Percentiles rank a stretch among this genome's conserved stretches.
Conservation (phyloP, 2,329 filamentous ascomycete species). For the Triangularia setosa region DNA sequence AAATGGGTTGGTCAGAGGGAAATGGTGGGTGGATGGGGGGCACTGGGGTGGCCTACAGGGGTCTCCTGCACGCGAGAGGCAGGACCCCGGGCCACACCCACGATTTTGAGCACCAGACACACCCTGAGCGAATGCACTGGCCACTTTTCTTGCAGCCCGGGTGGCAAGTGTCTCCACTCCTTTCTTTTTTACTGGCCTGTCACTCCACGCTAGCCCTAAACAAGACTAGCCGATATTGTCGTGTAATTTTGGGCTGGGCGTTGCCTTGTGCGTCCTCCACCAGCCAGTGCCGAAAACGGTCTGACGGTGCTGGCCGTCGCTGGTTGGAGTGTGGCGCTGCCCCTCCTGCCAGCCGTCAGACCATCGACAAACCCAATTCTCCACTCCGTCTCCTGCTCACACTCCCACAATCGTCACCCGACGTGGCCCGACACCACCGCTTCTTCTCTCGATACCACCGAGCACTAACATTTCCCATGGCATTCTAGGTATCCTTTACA, state of each 20-base stretch:
- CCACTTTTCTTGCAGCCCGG: constrained; percentile 25
- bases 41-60: constrained; percentile 20
- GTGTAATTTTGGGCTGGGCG: constrained; percentile 28
- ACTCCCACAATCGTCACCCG: constrained; percentile 22
- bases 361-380: constrained; percentile 8
- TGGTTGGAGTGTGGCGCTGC: constrained; percentile 13
- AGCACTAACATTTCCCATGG: not conserved
- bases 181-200: constrained; percentile 15
- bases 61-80: constrained; percentile 26
- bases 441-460: constrained; percentile 5
- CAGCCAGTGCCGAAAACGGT: constrained; percentile 27
- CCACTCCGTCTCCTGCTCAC: constrained; percentile 9
- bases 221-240: constrained; percentile 19
- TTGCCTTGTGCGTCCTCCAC: constrained; percentile 18
- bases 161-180: constrained; percentile 24
- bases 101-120: constrained; percentile 13
- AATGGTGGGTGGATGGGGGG: constrained; percentile 21
- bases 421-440: constrained; percentile 24
- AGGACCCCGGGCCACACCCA: constrained; percentile 24
- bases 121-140: constrained; percentile 28
- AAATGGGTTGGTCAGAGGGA: constrained; percentile 26
- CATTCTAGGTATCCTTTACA: not conserved
- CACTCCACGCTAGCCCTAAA: not conserved
- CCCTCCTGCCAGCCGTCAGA: constrained; percentile 8
- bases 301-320: constrained; percentile 16